Percentiles rank a stretch among this genome's conserved stretches.
Conservation (phyloP, 2,329 filamentous ascomycete genomes). For the Venturia effusa region DNA sequence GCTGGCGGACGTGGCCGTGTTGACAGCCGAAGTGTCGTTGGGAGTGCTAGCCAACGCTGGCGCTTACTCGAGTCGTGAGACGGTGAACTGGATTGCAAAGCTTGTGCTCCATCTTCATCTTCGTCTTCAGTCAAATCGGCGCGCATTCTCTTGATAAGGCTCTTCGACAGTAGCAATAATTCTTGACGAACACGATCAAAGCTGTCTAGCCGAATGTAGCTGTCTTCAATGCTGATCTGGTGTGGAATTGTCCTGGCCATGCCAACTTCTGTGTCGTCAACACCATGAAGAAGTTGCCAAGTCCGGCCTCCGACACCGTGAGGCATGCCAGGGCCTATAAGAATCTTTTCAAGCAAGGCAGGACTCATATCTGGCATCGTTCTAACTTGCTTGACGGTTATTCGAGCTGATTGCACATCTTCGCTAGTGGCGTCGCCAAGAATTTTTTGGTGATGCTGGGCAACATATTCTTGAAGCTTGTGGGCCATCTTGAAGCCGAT, state of each 20-base stretch:
- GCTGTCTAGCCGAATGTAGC: slow-evolving; percentile 59
- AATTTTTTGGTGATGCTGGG: slow-evolving; percentile 26
- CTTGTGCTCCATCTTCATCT: slow-evolving; percentile 17
- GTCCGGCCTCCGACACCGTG: slow-evolving; percentile 60
- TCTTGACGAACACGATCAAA: slow-evolving; percentile 55
- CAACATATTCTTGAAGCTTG: slow-evolving; percentile 51
- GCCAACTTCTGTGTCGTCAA: slow-evolving; percentile 65
- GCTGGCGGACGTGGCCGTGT: slow-evolving; percentile 52
- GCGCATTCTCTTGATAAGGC: slow-evolving; percentile 68
- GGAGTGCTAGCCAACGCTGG: slow-evolving; percentile 61
- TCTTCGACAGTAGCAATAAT: slow-evolving; percentile 55
- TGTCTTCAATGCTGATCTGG: slow-evolving; percentile 93
- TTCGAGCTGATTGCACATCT: slow-evolving; percentile 12
- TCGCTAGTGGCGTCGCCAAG: background rate
- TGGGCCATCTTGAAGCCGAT: slow-evolving; percentile 73
- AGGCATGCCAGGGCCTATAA: slow-evolving; percentile 50
- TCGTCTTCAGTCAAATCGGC: slow-evolving; percentile 56
- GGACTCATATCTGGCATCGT: slow-evolving; percentile 52
- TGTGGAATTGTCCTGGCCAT: slow-evolving; percentile 61
- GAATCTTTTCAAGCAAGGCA: slow-evolving; percentile 53
- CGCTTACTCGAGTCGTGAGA: background rate
- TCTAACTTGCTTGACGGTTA: slow-evolving; percentile 59
- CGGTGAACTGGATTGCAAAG: background rate
- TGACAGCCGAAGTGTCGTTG: slow-evolving; percentile 70
- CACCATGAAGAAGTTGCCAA: slow-evolving; percentile 72